phyloP scores from a whole-genome alignment of 1,284 basidiomycete genomes.

The Meripilus lineatus region DNA sequence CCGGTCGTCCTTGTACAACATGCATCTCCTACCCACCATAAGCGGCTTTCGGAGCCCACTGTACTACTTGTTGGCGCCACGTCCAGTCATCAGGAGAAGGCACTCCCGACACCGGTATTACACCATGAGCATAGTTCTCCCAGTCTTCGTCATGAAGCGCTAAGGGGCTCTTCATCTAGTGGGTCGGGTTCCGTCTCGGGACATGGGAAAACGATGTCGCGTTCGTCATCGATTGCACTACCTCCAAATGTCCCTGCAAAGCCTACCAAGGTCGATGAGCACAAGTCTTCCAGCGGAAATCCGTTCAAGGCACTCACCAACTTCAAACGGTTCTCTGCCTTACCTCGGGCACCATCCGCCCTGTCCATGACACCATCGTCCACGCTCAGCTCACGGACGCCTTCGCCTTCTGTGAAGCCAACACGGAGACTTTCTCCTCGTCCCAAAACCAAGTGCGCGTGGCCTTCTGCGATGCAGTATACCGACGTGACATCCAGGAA shows the following conservation, averaged over 20 bases:
- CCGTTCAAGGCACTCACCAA: slow-evolving; percentile 22
- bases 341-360: slow-evolving; percentile 49
- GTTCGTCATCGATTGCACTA: slow-evolving; percentile 13
- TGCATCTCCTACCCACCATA: neutral
- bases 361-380: slow-evolving; percentile 17
- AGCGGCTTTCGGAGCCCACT: neutral
- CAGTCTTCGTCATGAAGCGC: slow-evolving; percentile 20
- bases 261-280: slow-evolving; percentile 32
- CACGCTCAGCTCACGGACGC: slow-evolving; percentile 16
- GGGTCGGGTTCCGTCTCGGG: neutral
- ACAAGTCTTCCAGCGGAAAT: slow-evolving; percentile 15
- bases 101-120: slow-evolving; percentile 11
- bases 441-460: slow-evolving; percentile 41
- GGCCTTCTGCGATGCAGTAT: slow-evolving; percentile 74
- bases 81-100: neutral
- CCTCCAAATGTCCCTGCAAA: slow-evolving; percentile 41
- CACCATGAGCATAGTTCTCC: slow-evolving; percentile 29
- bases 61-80: neutral
- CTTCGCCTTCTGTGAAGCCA: slow-evolving; percentile 27
- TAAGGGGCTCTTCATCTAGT: slow-evolving; percentile 18
- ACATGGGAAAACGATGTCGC: slow-evolving; percentile 10
- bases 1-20: neutral
- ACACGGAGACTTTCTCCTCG: slow-evolving; percentile 13
- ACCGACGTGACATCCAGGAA: slow-evolving; percentile 60
- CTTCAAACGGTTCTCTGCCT: slow-evolving; percentile 52